A percentile compares a stretch with the other conserved stretches of the same genome.
These are phyloP conservation scores for Pythium aristosporum DNA, from an alignment of 352 stramenopile species.

Conservation along the genomic window DNA sequence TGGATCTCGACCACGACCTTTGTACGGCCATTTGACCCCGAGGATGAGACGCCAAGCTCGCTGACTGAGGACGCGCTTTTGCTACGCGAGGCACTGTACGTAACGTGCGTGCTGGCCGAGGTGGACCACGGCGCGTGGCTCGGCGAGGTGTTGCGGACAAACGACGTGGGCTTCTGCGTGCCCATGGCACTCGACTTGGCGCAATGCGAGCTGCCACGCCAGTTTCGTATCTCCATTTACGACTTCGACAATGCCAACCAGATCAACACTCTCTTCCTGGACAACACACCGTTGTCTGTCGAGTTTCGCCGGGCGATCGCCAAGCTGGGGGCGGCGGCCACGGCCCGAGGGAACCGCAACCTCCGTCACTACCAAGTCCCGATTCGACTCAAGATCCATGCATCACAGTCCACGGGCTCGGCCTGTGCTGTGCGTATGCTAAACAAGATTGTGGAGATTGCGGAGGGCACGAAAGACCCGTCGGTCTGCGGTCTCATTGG, in stretches of 20 bases:
- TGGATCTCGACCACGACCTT: background rate
- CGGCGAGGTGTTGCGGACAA: background rate
- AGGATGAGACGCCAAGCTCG: background rate
- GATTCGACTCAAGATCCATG: background rate
- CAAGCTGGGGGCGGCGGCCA: background rate
- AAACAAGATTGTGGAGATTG: background rate
- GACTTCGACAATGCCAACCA: background rate
- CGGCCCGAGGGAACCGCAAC: background rate
- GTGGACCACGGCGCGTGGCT: conserved; percentile 4
- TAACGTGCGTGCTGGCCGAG: background rate
- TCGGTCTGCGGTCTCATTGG: conserved; percentile 2
- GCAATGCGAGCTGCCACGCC: background rate
- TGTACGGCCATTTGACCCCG: background rate
- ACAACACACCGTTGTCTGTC: background rate
- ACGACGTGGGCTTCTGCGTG: conserved; percentile 2
- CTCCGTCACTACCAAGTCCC: background rate
- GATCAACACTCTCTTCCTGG: background rate
- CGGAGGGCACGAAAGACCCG: background rate
- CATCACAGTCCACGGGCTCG: background rate
- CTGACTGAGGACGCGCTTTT: background rate
- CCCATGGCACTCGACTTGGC: background rate
- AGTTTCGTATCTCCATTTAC: background rate
- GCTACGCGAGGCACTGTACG: conserved; percentile 1
- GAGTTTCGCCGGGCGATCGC: background rate
- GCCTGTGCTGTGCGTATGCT: background rate